Evolutionary conservation across 306 rosid species (phyloP), one percentile per base, ranked within the genome.

Genomic region (Aeschynomene evenia): DNA sequence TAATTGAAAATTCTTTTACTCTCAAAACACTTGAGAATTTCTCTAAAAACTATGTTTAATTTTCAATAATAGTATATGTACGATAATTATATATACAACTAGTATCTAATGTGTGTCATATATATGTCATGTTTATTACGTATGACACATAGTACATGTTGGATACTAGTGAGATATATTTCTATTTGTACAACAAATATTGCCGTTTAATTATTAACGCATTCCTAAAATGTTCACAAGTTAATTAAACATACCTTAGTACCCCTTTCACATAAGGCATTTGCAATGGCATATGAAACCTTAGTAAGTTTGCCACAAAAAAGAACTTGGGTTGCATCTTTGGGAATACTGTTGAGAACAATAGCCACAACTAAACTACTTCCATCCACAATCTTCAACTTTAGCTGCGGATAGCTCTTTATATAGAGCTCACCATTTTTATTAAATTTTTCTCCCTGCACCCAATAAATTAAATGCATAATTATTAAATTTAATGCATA

Each of bases 301-400:
- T 89, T 91, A 7, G 83, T 70, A 61, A 80, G 83, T 3, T 83
- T 74, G 22, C 96, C 88, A 64, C 81, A 79, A 3, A 91, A 81
- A 28, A 87, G 70, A 2, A 91, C 88, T 63, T 85, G 76, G 10
- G 76, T 73, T 24, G 87, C 67, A 24, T 76, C 81, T 69, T 79
- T 80, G 0, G 98, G 98, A 70, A 89, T 83, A 58, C 43, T 79
- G 53, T 87, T 80, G 6, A 89, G 80, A 22, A 89, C 77, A 33
- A 82, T 63, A 11, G 85, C 94, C 62, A 82, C 91, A 15, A 79
- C 90, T 29, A 91, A 77, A 74, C 89, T 85, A 28, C 91, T 87
- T 0, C 97, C 96, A 80, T 91, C 97, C 63, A 91, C 97, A 77
- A 91, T 70, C 73, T 75, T 91, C 7, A 83, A 49, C 69, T 79